Conservation (phyloP, 106 monocot species). For the Alisma plantagoaquatica region DNA sequence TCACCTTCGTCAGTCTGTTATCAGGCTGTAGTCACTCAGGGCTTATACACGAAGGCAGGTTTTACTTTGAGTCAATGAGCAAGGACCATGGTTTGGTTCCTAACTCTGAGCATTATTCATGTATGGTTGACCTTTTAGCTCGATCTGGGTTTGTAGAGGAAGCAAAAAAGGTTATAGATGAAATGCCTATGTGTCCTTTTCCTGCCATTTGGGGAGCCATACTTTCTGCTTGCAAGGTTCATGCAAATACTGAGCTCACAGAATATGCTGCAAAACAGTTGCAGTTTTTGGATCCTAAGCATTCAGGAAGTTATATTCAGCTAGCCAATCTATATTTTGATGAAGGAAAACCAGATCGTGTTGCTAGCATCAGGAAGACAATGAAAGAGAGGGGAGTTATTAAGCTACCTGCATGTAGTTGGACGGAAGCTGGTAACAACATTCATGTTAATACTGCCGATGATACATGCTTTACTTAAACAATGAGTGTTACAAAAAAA, state of each 20-base stretch:
- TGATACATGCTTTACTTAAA: conserved; percentile 58
- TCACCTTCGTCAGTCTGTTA: conserved; percentile 75
- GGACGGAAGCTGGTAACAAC: conserved; percentile 68
- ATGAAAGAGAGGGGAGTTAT: conserved; percentile 80
- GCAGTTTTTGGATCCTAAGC: conserved; percentile 39
- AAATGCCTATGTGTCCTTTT: conserved; percentile 52
- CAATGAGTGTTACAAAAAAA: conserved; percentile 24
- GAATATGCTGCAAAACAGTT: conserved; percentile 53
- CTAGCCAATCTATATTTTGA: conserved; percentile 68
- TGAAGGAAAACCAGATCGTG: conserved; percentile 42
- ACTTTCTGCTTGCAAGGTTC: conserved; percentile 69
- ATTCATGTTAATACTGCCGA: conserved; percentile 68
- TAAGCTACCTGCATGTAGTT: conserved; percentile 81
- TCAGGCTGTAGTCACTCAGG: conserved; percentile 87
- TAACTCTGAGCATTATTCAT: conserved; percentile 70
- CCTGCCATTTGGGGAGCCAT: conserved; percentile 82
- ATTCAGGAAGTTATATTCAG: conserved; percentile 79
- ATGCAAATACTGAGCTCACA: conserved; percentile 51
- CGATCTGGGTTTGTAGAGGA: conserved; percentile 59
- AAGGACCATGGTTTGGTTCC: conserved; percentile 41
- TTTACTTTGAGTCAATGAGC: conserved; percentile 62
- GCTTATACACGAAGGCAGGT: conserved; percentile 62
- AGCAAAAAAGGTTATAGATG: conserved; percentile 58
- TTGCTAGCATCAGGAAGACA: conserved; percentile 55
- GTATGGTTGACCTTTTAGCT: conserved; percentile 88